Evolutionary conservation across 1,284 basidiomycete genomes (phyloP).

Genomic region (Somion occarium): DNA sequence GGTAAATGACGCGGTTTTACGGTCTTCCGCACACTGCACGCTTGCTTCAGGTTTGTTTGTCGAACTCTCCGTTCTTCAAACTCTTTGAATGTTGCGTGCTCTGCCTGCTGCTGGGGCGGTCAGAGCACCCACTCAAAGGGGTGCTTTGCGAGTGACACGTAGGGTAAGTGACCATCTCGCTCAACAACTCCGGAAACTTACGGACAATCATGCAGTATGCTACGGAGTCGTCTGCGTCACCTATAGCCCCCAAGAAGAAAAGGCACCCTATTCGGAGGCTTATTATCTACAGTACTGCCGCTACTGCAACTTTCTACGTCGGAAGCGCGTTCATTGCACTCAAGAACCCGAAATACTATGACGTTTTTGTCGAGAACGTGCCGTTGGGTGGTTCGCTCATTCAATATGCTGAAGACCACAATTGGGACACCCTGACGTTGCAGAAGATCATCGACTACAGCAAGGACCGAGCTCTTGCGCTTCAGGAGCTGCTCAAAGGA

Average conservation of each 20-base stretch:
- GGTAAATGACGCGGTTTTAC: too few species aligned
- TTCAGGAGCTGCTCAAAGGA: constrained; percentile 33
- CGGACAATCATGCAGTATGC: constrained; percentile 43
- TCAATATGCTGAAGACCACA: constrained; percentile 74
- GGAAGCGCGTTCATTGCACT: constrained; percentile 74
- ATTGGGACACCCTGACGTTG: constrained; percentile 71
- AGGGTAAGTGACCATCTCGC: constrained; percentile 40
- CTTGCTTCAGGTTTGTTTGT: not conserved
- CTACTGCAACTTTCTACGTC: constrained; percentile 74
- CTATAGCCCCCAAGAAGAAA: constrained; percentile 44
- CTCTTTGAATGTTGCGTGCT: constrained; percentile 57
- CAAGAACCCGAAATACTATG: constrained; percentile 69
- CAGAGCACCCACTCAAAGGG: constrained; percentile 40
- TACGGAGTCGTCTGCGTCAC: constrained; percentile 38
- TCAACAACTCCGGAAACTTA: constrained; percentile 4
- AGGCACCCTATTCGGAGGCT: constrained; percentile 48
- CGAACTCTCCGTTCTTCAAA: not conserved
- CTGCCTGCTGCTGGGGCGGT: constrained; percentile 49
- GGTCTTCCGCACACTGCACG: too few species aligned
- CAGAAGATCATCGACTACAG: constrained; percentile 55
- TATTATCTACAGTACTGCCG: constrained; percentile 55
- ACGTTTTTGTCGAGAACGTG: constrained; percentile 77
- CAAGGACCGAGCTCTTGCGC: constrained; percentile 45
- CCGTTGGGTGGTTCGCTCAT: constrained; percentile 75
- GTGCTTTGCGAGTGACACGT: constrained; percentile 43